Conservation (phyloP, 1,139 yeast genomes). For the Sugiyamaella pinicola region DNA sequence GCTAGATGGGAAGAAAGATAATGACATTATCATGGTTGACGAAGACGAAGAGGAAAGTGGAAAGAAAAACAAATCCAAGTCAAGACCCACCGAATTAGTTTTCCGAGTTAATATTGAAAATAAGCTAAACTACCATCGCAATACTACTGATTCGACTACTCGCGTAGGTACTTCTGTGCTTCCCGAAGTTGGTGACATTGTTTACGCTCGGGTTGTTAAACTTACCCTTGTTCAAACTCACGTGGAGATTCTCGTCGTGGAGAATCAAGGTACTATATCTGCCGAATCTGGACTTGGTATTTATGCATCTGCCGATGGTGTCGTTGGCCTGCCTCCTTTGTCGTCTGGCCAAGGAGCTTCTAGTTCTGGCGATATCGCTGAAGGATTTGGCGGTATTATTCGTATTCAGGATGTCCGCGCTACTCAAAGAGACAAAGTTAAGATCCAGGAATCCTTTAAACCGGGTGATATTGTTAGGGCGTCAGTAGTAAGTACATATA, state of each 20-base stretch:
- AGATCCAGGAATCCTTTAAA: slow-evolving; percentile 72
- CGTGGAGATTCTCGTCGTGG: slow-evolving; percentile 82
- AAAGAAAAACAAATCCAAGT: slow-evolving; percentile 21
- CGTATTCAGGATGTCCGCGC: slow-evolving; percentile 87
- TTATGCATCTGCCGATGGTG: slow-evolving; percentile 51
- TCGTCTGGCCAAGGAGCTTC: slow-evolving; percentile 48
- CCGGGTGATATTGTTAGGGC: slow-evolving; percentile 96
- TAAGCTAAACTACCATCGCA: slow-evolving; percentile 33
- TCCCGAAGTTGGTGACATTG: slow-evolving; percentile 85
- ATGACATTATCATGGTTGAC: slow-evolving; percentile 30
- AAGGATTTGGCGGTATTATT: slow-evolving; percentile 86
- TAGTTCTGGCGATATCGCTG: slow-evolving; percentile 69
- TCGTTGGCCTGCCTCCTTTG: slow-evolving; percentile 39
- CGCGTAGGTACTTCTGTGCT: slow-evolving; percentile 47
- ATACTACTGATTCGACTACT: slow-evolving; percentile 31
- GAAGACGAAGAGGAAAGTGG: slow-evolving; percentile 28
- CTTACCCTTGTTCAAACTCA: slow-evolving; percentile 70
- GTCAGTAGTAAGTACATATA: slow-evolving; percentile 33
- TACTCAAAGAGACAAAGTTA: slow-evolving; percentile 86
- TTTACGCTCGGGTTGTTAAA: slow-evolving; percentile 72
- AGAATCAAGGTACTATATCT: slow-evolving; percentile 59
- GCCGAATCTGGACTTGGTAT: slow-evolving; percentile 70
- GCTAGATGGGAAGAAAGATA: slow-evolving; percentile 28
- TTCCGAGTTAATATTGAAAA: slow-evolving; percentile 44
- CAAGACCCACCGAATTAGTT: slow-evolving; percentile 26